These are phyloP conservation scores for Meyerozyma elateridarum DNA, from an alignment of 1,139 yeast species.

Conservation along the genomic window DNA sequence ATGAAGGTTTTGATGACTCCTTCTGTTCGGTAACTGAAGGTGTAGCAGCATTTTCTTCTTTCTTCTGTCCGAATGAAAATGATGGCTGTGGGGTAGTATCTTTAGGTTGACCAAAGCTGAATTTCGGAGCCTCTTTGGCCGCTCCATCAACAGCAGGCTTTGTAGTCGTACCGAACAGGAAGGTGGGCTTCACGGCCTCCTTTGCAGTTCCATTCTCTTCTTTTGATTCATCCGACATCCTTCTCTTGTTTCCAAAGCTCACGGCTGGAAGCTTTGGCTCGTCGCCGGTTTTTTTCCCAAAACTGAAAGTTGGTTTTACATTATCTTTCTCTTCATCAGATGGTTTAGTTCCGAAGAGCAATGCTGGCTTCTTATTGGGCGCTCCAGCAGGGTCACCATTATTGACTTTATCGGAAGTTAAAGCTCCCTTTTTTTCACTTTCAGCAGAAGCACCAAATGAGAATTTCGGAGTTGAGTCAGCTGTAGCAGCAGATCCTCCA, in stretches of 20 bases:
- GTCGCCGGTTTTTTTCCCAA: neutral
- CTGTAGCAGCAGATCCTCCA: conserved; percentile 1
- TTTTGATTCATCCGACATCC: no score
- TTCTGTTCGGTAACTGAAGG: conserved; percentile 5
- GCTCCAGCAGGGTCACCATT: neutral
- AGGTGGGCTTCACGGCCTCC: neutral
- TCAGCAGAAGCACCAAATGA: conserved; percentile 11
- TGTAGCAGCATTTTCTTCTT: conserved; percentile 1
- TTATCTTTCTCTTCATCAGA: no score
- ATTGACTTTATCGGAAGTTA: neutral
- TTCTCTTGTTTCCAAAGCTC: no score
- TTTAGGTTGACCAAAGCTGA: neutral
- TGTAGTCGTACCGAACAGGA: neutral
- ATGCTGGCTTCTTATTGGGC: no score
- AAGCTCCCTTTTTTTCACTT: conserved; percentile 2
- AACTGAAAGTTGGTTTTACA: no score
- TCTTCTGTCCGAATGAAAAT: conserved; percentile 5
- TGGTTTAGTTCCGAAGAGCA: no score
- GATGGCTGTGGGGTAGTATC: conserved; percentile 2
- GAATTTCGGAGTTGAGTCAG: conserved; percentile 13
- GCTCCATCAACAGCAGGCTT: neutral
- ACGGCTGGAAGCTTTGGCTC: conserved; percentile 9
- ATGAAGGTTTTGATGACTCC: conserved; percentile 7
- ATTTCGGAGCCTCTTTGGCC: neutral
- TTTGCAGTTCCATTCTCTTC: no score